These are phyloP conservation scores for Hericium rajendrae DNA, from an alignment of 768 basidiomycete genomes.

Conservation along the genomic window DNA sequence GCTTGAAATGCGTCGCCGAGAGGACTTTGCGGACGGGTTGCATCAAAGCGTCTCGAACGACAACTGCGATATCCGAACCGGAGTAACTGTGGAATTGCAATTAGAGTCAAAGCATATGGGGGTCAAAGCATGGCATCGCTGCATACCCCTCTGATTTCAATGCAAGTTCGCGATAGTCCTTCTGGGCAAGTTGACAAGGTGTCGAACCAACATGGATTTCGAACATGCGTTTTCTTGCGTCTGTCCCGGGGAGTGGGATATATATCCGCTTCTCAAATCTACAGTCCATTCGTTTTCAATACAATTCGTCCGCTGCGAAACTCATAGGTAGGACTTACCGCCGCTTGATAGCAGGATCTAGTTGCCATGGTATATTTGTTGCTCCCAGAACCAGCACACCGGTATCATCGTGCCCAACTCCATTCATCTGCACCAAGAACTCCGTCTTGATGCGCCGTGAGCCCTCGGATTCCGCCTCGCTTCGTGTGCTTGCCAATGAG, in stretches of 20 bases:
- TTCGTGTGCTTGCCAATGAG: conserved; percentile 88
- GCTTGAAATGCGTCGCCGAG: conserved; percentile 91
- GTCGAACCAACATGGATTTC: conserved; percentile 92
- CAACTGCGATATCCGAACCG: conserved; percentile 89
- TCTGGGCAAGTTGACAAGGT: conserved; percentile 68
- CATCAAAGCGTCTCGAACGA: conserved; percentile 96
- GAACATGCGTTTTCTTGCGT: conserved; percentile 92
- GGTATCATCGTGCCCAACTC: conserved; percentile 94
- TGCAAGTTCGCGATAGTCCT: conserved; percentile 76
- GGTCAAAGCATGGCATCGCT: neutral
- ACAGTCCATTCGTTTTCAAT: neutral
- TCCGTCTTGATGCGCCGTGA: conserved; percentile 97
- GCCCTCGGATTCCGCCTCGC: conserved; percentile 95
- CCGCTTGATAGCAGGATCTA: conserved; percentile 96
- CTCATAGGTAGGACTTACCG: conserved; percentile 36
- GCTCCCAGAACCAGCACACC: conserved; percentile 95
- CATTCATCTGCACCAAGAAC: conserved; percentile 97
- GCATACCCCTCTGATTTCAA: conserved; percentile 76
- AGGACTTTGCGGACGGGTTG: conserved; percentile 96
- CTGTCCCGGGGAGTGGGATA: conserved; percentile 90
- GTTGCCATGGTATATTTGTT: conserved; percentile 97
- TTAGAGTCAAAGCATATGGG: neutral
- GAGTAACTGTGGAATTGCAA: conserved; percentile 50
- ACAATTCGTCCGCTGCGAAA: neutral
- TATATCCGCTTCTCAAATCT: conserved; percentile 98